Evolutionary conservation across 768 basidiomycete genomes (phyloP), one percentile per base, ranked within the genome.

Genomic region (Kwoniella mangroviensis): DNA sequence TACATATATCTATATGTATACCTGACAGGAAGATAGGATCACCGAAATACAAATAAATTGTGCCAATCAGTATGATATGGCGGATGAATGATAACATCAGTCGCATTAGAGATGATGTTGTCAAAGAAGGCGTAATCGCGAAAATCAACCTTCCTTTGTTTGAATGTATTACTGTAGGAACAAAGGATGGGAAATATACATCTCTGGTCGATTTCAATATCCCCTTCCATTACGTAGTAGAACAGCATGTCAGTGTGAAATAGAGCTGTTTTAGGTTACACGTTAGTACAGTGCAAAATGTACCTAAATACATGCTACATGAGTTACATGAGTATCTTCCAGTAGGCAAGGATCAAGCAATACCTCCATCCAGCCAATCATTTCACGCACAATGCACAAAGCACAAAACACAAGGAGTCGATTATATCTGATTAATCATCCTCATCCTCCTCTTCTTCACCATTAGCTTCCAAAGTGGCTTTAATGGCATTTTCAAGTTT

Each of bases 401-500:
- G n/a, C 53, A 54, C 24, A 21, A 24, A 9, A 54, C 22, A 22
- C 24, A 54, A 13, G 53, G 5, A n/a, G 49, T 54, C 22, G 34
- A 0, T 58, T 4, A 21, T 4, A 13, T 51, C 21, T 22, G n/a
- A 4, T 42, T 64, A 63, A 41, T 75, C 72, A 13, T 75, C 78
- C 57, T 73, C 72, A 28, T 73, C 68, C 89, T 91, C 70, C 89
- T 91, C 78, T 90, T 86, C 73, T 89, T 91, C 85, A 89, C 90
- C 78, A 91, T 90, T 87, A 52, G 70, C 79, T 49, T 78, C 79
- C 58, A 83, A 42, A 28, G 79, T 68, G 7, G 73, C 70, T 62
- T 78, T 80, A 66, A 85, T 84, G 22, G 93, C 94, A 64, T 87
- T 88, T 70, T 90, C 84, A 80, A 91, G 91, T 85, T 96, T 93